These are phyloP conservation scores for Claviceps spartinae DNA, from an alignment of 2,329 filamentous ascomycete species.

Conservation along the genomic window DNA sequence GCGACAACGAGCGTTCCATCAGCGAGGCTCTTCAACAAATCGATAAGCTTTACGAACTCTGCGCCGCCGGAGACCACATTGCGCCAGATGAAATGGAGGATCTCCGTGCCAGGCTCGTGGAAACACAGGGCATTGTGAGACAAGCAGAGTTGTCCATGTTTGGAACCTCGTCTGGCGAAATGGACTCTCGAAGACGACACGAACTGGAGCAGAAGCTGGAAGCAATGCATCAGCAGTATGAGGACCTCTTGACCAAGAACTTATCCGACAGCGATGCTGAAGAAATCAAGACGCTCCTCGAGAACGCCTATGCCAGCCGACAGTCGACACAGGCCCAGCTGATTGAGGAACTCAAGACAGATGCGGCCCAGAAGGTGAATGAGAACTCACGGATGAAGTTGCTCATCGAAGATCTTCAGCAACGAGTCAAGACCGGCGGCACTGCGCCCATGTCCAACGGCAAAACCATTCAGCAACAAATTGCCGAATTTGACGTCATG, in stretches of 20 bases:
- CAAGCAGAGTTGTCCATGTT: conserved; percentile 83
- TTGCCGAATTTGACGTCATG: conserved; percentile 97
- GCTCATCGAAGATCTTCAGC: conserved; percentile 68
- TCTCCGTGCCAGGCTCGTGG: conserved; percentile 65
- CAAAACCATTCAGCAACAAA: conserved; percentile 94
- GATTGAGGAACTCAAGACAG: conserved; percentile 61
- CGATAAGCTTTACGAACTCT: conserved; percentile 64
- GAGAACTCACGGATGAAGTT: conserved; percentile 73
- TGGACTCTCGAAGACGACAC: conserved; percentile 53
- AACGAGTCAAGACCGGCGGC: conserved; percentile 49
- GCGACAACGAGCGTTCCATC: conserved; percentile 79
- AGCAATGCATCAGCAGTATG: conserved; percentile 68
- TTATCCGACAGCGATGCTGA: conserved; percentile 66
- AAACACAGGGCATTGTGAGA: conserved; percentile 82
- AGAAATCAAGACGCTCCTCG: conserved; percentile 68
- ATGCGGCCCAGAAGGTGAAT: conserved; percentile 62
- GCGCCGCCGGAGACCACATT: conserved; percentile 63
- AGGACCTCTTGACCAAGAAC: conserved; percentile 67
- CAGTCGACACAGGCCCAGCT: conserved; percentile 61
- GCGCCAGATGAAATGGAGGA: conserved; percentile 68
- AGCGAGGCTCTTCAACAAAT: conserved; percentile 73
- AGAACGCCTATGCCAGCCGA: conserved; percentile 62
- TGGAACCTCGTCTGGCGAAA: conserved; percentile 49
- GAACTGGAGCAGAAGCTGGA: conserved; percentile 68
- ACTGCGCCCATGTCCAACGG: conserved; percentile 54